Evolutionary conservation across 2,329 filamentous ascomycete species (phyloP), one percentile per base, ranked within the genome.

Genomic region (Sclerotiophoma versabilis): DNA sequence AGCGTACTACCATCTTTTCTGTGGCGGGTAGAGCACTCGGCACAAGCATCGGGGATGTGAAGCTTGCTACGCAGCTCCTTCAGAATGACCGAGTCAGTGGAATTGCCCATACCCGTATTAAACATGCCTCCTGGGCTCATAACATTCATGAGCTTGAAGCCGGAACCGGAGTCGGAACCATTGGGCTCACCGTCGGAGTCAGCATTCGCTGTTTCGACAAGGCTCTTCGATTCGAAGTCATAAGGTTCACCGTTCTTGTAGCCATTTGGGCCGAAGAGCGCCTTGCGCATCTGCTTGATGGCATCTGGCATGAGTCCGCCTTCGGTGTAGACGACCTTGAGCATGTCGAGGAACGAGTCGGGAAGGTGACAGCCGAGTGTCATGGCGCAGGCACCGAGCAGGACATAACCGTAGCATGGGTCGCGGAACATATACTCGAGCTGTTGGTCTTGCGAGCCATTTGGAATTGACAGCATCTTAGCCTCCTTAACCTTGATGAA

Each of bases 381-480:
- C 58, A 66, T 65, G 10, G 59, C 57, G 19, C 64, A 66, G 4
- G 63, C 59, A 20, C 57, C 58, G 25, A 66, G 60, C 1, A 68
- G 34, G 14, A 66, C 52, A 44, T 62, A 63, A 5, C 22, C 25
- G 47, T 65, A 64, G 41, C 58, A 64, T 14, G 59, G 59, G 34
- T 64, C 54, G 4, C 26, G 23, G 27, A 45, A 30, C n/a, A 34
- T 41, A 33, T 48, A 22, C 19, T 54, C 49, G 3, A 55, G 15
- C 22, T n/a, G 7, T 17, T 55, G 27, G 4, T 58, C 47, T 25
- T 49, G 30, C 2, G 32, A 51, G 8, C 27, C 27, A 6, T 30
- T 15, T 15, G 46, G 54, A 26, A 36, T 19, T 14, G 39, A 23
- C 6, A 63, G 44, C 36, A 67, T 50, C 33, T 56, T 55, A 5